phyloP scores from a whole-genome alignment of 1,284 basidiomycete genomes.

The Pisolithus thermaeus region DNA sequence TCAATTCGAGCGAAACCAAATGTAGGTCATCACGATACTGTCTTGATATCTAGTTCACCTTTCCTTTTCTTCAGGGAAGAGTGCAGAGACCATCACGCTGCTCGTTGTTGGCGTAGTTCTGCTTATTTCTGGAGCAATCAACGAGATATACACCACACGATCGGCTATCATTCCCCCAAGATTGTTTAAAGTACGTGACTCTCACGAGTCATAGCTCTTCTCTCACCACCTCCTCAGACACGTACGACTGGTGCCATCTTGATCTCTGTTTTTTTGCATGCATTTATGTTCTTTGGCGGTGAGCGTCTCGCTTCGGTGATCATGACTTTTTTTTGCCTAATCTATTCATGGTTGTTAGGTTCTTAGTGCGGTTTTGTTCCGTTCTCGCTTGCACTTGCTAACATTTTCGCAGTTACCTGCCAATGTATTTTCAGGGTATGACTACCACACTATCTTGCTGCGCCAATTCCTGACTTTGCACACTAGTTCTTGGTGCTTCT shows the following conservation, averaged over 20 bases:
- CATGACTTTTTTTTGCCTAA: background rate
- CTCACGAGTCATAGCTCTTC: background rate
- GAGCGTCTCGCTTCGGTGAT: background rate
- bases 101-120: constrained; percentile 41
- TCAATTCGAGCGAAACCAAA: constrained; percentile 25
- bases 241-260: constrained; percentile 40
- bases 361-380: constrained; percentile 18
- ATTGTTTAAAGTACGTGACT: constrained; percentile 31
- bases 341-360: constrained; percentile 8
- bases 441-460: constrained; percentile 3
- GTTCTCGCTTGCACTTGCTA: background rate
- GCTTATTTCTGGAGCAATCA: constrained; percentile 35
- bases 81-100: constrained; percentile 40
- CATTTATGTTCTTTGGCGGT: constrained; percentile 35
- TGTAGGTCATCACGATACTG: constrained; percentile 12
- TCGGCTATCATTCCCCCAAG: constrained; percentile 49
- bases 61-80: constrained; percentile 18
- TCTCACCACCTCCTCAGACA: constrained; percentile 21
- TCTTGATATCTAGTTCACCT: background rate
- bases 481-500: constrained; percentile 36
- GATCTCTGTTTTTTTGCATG: constrained; percentile 35
- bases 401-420: constrained; percentile 21
- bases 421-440: constrained; percentile 26
- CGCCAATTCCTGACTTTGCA: constrained; percentile 22
- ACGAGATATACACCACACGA: constrained; percentile 44